These are phyloP conservation scores for Stentor coeruleus DNA, from an alignment of 73 alveolate genomes.

Conservation along the genomic window DNA sequence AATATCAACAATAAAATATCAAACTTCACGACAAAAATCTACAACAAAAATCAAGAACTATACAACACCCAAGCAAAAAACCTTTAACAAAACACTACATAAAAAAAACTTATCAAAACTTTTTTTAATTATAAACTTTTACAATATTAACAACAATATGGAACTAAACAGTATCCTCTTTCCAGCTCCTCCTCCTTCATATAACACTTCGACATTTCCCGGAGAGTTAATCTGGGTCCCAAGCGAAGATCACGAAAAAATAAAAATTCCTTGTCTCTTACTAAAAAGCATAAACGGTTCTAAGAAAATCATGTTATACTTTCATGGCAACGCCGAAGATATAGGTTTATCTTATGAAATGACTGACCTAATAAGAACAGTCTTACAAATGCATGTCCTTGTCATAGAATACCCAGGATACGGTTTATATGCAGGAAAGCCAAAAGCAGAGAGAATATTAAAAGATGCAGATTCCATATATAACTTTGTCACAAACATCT, in stretches of 20 bases:
- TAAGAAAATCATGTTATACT: slow-evolving; percentile 62
- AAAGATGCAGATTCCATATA: slow-evolving; percentile 62
- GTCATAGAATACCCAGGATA: slow-evolving; percentile 90
- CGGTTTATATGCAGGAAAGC: slow-evolving; percentile 71
- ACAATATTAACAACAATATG: slow-evolving; percentile 39
- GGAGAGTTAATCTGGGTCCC: slow-evolving; percentile 70
- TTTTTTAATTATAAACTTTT: background rate
- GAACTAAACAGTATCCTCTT: slow-evolving; percentile 62
- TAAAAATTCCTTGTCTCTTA: slow-evolving; percentile 48
- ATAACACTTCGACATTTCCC: slow-evolving; percentile 29
- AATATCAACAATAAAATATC: too few relatives aligned
- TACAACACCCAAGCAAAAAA: too few relatives aligned
- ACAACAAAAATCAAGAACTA: too few relatives aligned
- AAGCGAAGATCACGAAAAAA: slow-evolving; percentile 13
- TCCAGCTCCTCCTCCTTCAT: slow-evolving; percentile 63
- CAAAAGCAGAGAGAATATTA: slow-evolving; percentile 60
- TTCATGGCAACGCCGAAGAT: slow-evolving; percentile 96
- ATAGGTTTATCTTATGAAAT: slow-evolving; percentile 76
- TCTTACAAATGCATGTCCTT: slow-evolving; percentile 73
- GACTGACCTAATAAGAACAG: slow-evolving; percentile 54
- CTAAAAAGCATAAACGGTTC: slow-evolving; percentile 42
- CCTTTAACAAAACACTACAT: too few relatives aligned
- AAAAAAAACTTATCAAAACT: background rate
- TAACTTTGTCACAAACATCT: slow-evolving; percentile 30
- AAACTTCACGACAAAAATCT: too few relatives aligned